phyloP scores from a whole-genome alignment of 768 basidiomycete species.

The Lentinula sp. region DNA sequence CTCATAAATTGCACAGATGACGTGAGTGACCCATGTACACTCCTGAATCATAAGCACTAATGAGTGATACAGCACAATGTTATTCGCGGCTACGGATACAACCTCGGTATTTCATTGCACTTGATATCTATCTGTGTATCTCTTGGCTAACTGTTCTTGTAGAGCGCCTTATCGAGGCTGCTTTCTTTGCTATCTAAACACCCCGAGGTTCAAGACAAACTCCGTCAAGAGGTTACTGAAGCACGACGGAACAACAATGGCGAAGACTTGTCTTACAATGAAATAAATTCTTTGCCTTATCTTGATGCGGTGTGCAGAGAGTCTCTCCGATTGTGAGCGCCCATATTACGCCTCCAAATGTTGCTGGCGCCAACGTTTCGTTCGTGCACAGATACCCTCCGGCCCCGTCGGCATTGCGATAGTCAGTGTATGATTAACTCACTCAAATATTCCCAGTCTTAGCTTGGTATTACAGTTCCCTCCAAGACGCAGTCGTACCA shows the following conservation, averaged over 20 bases:
- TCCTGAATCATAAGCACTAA: background rate
- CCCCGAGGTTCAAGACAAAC: conserved; percentile 28
- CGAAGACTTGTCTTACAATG: conserved; percentile 27
- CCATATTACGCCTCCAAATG: background rate
- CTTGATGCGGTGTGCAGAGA: conserved; percentile 35
- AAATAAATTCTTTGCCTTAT: conserved; percentile 27
- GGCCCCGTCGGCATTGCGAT: conserved; percentile 14
- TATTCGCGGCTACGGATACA: conserved; percentile 37
- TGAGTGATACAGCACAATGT: conserved; percentile 21
- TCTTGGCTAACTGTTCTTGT: background rate
- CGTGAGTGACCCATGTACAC: background rate
- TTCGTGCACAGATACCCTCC: conserved; percentile 18
- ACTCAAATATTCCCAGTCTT: background rate
- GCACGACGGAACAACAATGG: conserved; percentile 17
- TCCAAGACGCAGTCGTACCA: conserved; percentile 26
- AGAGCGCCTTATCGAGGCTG: conserved; percentile 24
- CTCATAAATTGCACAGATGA: conserved; percentile 4
- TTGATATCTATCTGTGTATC: background rate
- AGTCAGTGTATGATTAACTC: conserved; percentile 13
- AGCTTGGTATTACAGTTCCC: conserved; percentile 16
- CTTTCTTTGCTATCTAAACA: conserved; percentile 26
- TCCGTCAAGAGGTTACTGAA: conserved; percentile 27
- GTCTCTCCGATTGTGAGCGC: conserved; percentile 29
- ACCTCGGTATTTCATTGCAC: conserved; percentile 19
- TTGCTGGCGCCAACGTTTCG: background rate